These are phyloP conservation scores for Eimeria mitis DNA, from an alignment of 169 alveolate species.

Conservation along the genomic window DNA sequence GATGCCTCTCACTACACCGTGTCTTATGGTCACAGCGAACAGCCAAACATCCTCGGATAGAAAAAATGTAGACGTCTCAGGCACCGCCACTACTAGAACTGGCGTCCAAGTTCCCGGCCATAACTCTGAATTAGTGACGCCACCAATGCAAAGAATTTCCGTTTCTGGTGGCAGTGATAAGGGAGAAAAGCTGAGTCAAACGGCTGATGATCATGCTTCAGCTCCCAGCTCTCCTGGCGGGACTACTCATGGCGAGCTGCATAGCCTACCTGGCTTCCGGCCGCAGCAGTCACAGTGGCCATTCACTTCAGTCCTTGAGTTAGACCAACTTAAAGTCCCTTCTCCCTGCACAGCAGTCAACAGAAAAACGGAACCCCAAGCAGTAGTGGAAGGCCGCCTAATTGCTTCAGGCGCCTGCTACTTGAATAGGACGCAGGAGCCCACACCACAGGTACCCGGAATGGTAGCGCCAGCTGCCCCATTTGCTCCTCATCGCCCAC, in stretches of 20 bases:
- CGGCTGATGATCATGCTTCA: neutral
- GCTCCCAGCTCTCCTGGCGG: constrained; percentile 2
- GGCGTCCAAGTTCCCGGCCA: neutral
- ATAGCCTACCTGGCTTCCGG: neutral
- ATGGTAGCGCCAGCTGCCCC: constrained; percentile 10
- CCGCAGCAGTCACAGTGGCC: constrained; percentile 22
- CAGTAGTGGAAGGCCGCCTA: neutral
- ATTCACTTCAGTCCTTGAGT: neutral
- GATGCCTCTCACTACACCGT: constrained; percentile 2
- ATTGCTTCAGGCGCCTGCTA: constrained; percentile 9
- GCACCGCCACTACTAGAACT: neutral
- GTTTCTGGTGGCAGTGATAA: constrained; percentile 1
- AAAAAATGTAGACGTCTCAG: neutral
- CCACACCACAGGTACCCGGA: neutral
- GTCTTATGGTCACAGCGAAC: neutral
- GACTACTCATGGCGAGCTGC: neutral
- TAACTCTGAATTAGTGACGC: neutral
- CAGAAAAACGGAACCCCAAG: neutral
- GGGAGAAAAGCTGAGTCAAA: neutral
- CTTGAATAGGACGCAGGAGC: constrained; percentile 10
- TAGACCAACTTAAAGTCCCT: constrained; percentile 4
- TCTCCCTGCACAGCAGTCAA: neutral
- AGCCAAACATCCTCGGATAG: neutral
- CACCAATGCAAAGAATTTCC: neutral
- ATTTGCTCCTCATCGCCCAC: neutral